A percentile compares a stretch with the other conserved stretches of the same genome.
Conservation (phyloP, 2,329 filamentous ascomycete species). For the Proliferodiscus dingleyae region DNA sequence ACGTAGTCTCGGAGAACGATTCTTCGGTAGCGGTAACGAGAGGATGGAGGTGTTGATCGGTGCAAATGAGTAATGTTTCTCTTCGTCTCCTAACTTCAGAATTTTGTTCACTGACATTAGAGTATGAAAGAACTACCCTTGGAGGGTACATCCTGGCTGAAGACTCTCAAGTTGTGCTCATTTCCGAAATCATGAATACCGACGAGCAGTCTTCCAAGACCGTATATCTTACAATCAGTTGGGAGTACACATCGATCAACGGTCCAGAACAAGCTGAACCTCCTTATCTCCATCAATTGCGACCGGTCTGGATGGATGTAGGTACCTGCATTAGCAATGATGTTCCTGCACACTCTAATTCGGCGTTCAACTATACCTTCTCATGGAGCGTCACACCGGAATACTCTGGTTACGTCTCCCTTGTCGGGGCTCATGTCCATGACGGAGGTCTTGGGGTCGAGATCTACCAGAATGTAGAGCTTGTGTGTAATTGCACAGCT, state of each 20-base stretch:
- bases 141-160: constrained; percentile 6
- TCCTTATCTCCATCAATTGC: no score
- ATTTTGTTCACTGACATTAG: neutral
- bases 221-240: constrained; percentile 10
- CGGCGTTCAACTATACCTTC: constrained; percentile 1
- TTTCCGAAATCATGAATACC: constrained; percentile 9
- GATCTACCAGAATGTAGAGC: constrained; percentile 1
- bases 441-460: constrained; percentile 4
- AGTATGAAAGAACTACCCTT: constrained; percentile 3
- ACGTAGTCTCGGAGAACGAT: neutral
- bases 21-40: constrained; percentile 10
- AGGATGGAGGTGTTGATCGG: neutral
- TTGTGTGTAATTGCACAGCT: constrained; percentile 1
- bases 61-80: constrained; percentile 6
- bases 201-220: constrained; percentile 3
- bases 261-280: neutral
- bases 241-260: constrained; percentile 8
- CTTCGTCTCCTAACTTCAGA: neutral
- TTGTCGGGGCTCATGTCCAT: constrained; percentile 5
- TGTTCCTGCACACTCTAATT: neutral
- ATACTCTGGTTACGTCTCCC: neutral
- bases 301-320: constrained; percentile 13
- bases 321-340: neutral
- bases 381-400: constrained; percentile 2
- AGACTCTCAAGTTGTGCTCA: neutral